A percentile compares a stretch with the other conserved stretches of the same genome.
These are phyloP conservation scores for Chloris gayana DNA, from an alignment of 176 grass and related monocot genomes.

Conservation along the genomic window DNA sequence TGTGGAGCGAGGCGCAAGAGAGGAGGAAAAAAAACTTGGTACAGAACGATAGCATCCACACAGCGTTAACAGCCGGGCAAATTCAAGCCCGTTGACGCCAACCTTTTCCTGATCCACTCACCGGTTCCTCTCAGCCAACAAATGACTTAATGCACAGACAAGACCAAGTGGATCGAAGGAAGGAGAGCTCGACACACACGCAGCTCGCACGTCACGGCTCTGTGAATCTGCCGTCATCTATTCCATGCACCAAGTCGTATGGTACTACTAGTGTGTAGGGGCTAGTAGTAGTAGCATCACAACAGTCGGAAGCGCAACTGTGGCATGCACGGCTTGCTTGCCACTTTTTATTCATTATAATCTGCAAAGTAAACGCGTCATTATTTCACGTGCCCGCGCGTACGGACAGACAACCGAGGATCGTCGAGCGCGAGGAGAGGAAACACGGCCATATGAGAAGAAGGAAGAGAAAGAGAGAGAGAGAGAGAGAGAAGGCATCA, in stretches of 20 bases:
- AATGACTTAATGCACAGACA: conserved; percentile 29
- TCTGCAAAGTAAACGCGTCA: conserved; percentile 29
- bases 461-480: no score
- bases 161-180: conserved; percentile 44
- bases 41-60: conserved; percentile 17
- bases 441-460: not conserved
- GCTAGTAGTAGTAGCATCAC: not conserved
- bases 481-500: not conserved
- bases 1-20: conserved; percentile 20
- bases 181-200: conserved; percentile 39
- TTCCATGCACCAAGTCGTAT: not conserved
- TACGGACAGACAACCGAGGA: conserved; percentile 20
- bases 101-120: conserved; percentile 38
- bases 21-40: not conserved
- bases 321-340: not conserved
- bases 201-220: not conserved
- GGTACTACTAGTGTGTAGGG: not conserved
- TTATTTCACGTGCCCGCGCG: conserved; percentile 47
- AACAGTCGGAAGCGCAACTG: conserved; percentile 21
- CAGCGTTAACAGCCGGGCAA: conserved; percentile 27
- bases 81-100: conserved; percentile 39
- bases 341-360: not conserved
- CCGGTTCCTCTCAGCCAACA: conserved; percentile 23
- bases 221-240: conserved; percentile 13
- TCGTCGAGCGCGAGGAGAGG: not conserved